phyloP scores from a whole-genome alignment of 129 eudicot genomes.

The Artemisia argyi region DNA sequence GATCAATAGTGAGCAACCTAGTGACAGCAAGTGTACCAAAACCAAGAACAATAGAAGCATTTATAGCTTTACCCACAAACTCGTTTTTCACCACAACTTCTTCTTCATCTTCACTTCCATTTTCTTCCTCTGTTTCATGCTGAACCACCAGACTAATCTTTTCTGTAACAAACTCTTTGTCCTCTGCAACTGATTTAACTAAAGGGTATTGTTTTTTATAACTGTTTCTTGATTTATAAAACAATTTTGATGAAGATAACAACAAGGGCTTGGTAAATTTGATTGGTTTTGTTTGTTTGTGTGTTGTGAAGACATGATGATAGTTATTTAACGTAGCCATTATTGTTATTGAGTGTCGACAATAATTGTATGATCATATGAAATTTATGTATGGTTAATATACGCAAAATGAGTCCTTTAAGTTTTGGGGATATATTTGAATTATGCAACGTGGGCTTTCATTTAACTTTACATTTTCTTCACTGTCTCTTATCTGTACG shows the following conservation, averaged over 20 bases:
- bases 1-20: slow-evolving; percentile 85
- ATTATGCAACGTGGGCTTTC: slow-evolving; percentile 16
- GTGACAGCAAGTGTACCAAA: slow-evolving; percentile 76
- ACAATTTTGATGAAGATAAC: slow-evolving; percentile 18
- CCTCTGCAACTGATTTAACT: slow-evolving; percentile 41
- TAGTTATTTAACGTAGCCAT: slow-evolving; percentile 35
- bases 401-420: neutral
- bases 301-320: slow-evolving; percentile 11
- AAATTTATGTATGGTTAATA: neutral
- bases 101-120: slow-evolving; percentile 1
- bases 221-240: slow-evolving; percentile 19
- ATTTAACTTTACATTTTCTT: slow-evolving; percentile 7
- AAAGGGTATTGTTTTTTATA: slow-evolving; percentile 11
- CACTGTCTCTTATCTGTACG: neutral
- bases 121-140: slow-evolving; percentile 31
- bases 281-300: slow-evolving; percentile 4
- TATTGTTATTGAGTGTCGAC: slow-evolving; percentile 20
- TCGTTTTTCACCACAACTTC: slow-evolving; percentile 24
- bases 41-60: slow-evolving; percentile 85
- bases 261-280: slow-evolving; percentile 18
- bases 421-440: slow-evolving; percentile 20
- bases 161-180: slow-evolving; percentile 42
- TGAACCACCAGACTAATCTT: slow-evolving; percentile 14
- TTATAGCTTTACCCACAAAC: slow-evolving; percentile 45
- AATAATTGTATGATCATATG: slow-evolving; percentile 26